Evolutionary conservation across 108 stramenopile species (phyloP).

Genomic region (Tribonema minus): DNA sequence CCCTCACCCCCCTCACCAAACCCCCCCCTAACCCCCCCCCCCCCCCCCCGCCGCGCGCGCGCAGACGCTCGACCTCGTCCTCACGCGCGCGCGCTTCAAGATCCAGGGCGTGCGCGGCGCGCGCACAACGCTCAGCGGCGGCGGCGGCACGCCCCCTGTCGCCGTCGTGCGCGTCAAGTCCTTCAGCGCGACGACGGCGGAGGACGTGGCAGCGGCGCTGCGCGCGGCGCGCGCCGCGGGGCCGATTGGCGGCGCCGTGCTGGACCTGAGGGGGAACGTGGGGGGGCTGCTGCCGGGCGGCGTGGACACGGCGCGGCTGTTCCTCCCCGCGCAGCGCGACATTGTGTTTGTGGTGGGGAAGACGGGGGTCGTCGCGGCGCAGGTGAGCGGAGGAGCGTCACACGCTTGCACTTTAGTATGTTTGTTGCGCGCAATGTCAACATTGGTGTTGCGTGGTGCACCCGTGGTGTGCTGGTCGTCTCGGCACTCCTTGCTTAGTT

Average conservation of each 20-base stretch:
- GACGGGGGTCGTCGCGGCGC: slow-evolving; percentile 67
- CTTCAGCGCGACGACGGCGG: slow-evolving; percentile 78
- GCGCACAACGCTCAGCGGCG: slow-evolving; percentile 72
- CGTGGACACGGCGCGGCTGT: slow-evolving; percentile 83
- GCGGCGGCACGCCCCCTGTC: too few species aligned
- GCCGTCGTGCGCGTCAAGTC: slow-evolving; percentile 64
- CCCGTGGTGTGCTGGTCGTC: too few species aligned
- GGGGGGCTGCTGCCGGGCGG: slow-evolving; percentile 89
- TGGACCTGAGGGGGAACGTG: slow-evolving; percentile 86
- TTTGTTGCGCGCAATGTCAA: too few species aligned
- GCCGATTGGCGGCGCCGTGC: slow-evolving; percentile 60
- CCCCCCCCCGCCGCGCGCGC: too few species aligned
- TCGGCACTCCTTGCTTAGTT: too few species aligned
- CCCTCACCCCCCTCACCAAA: too few species aligned
- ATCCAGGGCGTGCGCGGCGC: slow-evolving; percentile 72
- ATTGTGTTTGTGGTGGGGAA: slow-evolving; percentile 76
- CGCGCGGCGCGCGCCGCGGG: slow-evolving; percentile 71
- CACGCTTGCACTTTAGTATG: background rate
- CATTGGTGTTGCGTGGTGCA: too few species aligned
- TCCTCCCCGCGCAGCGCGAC: slow-evolving; percentile 66
- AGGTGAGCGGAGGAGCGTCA: slow-evolving; percentile 66
- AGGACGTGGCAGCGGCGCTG: slow-evolving; percentile 66
- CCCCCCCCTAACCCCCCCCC: too few species aligned
- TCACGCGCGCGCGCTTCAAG: slow-evolving; percentile 59
- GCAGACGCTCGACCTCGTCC: background rate